Evolutionary conservation across 371 early-diverging fungal genomes (phyloP), one percentile per base, ranked within the genome.

Genomic region (Rhizopus delemar): DNA sequence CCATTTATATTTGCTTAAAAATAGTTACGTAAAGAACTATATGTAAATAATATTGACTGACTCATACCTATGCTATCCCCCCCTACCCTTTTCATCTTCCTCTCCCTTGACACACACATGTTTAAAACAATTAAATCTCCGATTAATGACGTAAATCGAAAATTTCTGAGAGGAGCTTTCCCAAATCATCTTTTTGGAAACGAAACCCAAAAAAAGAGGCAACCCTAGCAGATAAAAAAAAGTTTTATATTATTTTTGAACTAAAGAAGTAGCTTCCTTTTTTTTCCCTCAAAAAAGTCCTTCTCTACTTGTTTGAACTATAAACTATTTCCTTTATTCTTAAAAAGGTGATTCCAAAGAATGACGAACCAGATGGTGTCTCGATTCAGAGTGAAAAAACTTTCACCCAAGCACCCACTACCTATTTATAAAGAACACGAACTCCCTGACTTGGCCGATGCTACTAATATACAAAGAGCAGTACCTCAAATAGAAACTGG

Each of bases 401-500:
- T 89, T 63, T 86, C 86, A 64, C 58, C 66, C 39, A 84, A 82
- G 67, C 73, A 77, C 59, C 70, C 82, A n/a, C 73, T 90, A 34
- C 73, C 78, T 41, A 79, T 90, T 41, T 81, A 73, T 62, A 84
- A 83, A 63, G 80, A 71, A 60, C 65, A 73, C 31, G 81, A 90
- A 48, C 76, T 83, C 22, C 80, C 75, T 43, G 88, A 88, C 66
- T 58, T 87, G 41, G 75, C 83, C 54, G 75, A 75, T 36, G 53
- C 69, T 34, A 88, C 85, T 38, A 83, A 78, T 66, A 66, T 86
- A 36, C 87, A 84, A 50, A 75, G 88, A 8, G 70, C 88, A 22
- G 78, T 86, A 5, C 80, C 82, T 39, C 75, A 80, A 51, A 86
- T 93, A 59, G 88, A 89, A 34, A 94, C 93, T 4, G 95, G 95